A percentile compares a stretch with the other conserved stretches of the same genome.
Conservation (phyloP, 306 rosid species). For the Macrotyloma uniflorum region DNA sequence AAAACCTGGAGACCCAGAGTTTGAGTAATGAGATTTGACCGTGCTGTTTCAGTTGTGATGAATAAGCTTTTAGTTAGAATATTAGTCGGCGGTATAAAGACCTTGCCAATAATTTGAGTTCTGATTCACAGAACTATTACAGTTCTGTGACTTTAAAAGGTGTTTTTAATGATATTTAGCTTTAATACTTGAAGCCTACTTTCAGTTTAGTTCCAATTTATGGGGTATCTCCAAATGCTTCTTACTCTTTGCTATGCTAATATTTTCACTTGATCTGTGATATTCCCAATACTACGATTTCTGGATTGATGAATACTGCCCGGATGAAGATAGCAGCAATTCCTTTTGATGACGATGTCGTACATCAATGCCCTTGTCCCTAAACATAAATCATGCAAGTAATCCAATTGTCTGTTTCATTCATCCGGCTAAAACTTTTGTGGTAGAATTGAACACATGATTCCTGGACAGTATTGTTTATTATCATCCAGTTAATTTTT, state of each 20-base stretch:
- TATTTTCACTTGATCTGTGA: background rate
- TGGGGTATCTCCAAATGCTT: background rate
- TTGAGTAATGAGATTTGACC: conserved; percentile 40
- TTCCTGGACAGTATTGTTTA: background rate
- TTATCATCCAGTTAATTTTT: background rate
- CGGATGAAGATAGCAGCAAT: background rate
- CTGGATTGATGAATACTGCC: background rate
- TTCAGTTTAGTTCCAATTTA: conserved; percentile 5
- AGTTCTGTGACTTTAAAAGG: conserved; percentile 17
- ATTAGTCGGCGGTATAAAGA: conserved; percentile 39
- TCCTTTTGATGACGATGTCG: background rate
- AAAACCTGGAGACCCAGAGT: conserved; percentile 26
- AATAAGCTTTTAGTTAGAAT: conserved; percentile 53
- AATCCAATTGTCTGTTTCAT: too few relatives aligned
- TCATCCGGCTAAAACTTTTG: too few relatives aligned
- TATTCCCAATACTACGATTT: background rate
- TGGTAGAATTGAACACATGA: background rate
- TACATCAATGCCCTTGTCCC: background rate
- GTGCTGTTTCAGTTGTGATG: conserved; percentile 32
- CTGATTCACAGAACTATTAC: conserved; percentile 49
- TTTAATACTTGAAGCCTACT: conserved; percentile 15
- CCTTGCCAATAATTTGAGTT: conserved; percentile 56
- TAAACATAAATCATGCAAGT: background rate
- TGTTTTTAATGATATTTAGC: conserved; percentile 29
- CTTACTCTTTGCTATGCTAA: background rate